Conservation (phyloP, 129 eudicot species). For the Erigeron canadensis region DNA sequence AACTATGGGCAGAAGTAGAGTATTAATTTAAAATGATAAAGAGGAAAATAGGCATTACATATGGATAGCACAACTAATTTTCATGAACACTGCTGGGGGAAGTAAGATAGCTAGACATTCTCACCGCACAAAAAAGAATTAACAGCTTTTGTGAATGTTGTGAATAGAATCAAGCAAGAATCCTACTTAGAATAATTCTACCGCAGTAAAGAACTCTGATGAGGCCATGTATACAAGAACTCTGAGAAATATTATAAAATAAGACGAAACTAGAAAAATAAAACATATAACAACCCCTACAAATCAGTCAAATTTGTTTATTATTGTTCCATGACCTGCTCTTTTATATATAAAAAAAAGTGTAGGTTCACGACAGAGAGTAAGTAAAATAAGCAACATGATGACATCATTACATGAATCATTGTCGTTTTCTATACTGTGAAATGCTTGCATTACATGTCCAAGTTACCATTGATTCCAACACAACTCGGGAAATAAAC, state of each 20-base stretch:
- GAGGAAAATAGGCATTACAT: too few relatives aligned
- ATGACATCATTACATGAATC: too few relatives aligned
- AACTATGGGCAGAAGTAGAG: too few relatives aligned
- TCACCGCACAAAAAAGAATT: not conserved
- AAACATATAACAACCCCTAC: not conserved
- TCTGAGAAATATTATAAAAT: not conserved
- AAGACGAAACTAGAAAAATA: not conserved
- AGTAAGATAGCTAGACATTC: not conserved
- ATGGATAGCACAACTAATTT: not conserved
- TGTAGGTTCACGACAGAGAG: too few relatives aligned
- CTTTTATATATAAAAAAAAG: not conserved
- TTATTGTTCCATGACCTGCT: constrained; percentile 8
- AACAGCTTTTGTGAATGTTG: constrained; percentile 17
- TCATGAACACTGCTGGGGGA: constrained; percentile 7
- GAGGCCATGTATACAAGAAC: not conserved
- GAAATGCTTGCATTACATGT: too few relatives aligned
- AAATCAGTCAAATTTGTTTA: constrained; percentile 4
- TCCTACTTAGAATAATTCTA: constrained; percentile 12
- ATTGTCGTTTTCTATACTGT: too few relatives aligned
- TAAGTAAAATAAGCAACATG: too few relatives aligned
- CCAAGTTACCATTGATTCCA: too few relatives aligned
- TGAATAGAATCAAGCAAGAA: not conserved
- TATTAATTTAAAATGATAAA: not conserved
- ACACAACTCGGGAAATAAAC: not conserved
- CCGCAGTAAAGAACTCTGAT: constrained; percentile 2